These are phyloP conservation scores for Chlorociboria aeruginascens DNA, from an alignment of 495 filamentous ascomycete genomes.

Conservation along the genomic window DNA sequence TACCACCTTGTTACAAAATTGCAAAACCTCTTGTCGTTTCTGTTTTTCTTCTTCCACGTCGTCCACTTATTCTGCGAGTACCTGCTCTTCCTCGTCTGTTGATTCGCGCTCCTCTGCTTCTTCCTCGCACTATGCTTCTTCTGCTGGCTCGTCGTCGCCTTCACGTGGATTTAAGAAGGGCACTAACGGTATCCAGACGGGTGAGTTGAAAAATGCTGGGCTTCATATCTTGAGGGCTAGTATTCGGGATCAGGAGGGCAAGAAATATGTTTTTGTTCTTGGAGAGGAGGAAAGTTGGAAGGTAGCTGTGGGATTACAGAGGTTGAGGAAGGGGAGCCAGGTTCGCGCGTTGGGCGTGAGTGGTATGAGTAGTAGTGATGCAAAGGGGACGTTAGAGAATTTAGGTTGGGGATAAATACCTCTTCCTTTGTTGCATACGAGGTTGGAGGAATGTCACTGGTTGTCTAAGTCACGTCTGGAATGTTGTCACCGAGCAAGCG, in stretches of 20 bases:
- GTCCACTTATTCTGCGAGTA: constrained; percentile 24
- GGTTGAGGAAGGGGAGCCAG: constrained; percentile 58
- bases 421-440: not conserved
- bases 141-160: constrained; percentile 18
- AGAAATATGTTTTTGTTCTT: constrained; percentile 72
- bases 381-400: constrained; percentile 44
- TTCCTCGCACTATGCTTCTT: constrained; percentile 23
- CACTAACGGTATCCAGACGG: constrained; percentile 28
- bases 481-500: constrained; percentile 6
- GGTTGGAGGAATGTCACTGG: not conserved
- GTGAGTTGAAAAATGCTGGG: constrained; percentile 37
- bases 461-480: constrained; percentile 1
- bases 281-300: constrained; percentile 87
- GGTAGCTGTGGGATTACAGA: constrained; percentile 67
- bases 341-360: constrained; percentile 55
- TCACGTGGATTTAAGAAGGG: constrained; percentile 13
- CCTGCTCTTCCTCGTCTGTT: constrained; percentile 16
- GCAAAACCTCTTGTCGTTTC: constrained; percentile 48
- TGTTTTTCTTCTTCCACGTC: constrained; percentile 18
- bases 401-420: constrained; percentile 44
- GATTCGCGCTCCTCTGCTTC: constrained; percentile 20
- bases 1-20: constrained; percentile 43
- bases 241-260: constrained; percentile 73
- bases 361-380: constrained; percentile 46
- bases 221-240: constrained; percentile 74